These are phyloP conservation scores for Lachnellula cervina DNA, from an alignment of 2,329 filamentous ascomycete genomes.

Conservation along the genomic window DNA sequence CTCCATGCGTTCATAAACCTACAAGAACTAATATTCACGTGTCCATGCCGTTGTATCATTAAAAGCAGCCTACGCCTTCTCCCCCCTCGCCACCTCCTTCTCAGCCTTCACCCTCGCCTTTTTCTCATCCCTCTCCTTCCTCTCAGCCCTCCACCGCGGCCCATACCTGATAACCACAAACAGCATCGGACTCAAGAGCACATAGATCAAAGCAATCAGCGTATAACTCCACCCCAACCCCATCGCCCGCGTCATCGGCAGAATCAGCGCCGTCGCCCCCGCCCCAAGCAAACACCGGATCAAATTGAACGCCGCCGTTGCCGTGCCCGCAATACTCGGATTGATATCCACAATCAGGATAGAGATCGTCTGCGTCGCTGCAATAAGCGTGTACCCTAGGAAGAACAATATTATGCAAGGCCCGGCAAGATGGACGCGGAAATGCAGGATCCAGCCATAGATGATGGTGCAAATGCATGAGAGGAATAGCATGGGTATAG, in stretches of 20 bases:
- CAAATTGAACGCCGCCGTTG: conserved; percentile 53
- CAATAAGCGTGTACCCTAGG: conserved; percentile 46
- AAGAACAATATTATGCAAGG: conserved; percentile 44
- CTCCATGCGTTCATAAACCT: too few relatives aligned
- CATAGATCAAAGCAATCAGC: conserved; percentile 40
- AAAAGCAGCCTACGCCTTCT: not conserved
- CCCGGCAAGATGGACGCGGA: conserved; percentile 39
- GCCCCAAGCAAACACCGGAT: conserved; percentile 52
- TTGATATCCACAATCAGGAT: conserved; percentile 53
- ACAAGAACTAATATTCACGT: too few relatives aligned
- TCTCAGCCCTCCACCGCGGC: conserved; percentile 38
- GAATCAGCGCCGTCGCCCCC: conserved; percentile 45
- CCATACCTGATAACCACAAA: conserved; percentile 40
- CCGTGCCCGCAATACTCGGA: conserved; percentile 46
- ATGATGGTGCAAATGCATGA: conserved; percentile 41
- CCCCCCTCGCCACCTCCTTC: not conserved
- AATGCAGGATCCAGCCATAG: conserved; percentile 51
- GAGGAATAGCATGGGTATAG: conserved; percentile 47
- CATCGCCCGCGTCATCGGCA: conserved; percentile 47
- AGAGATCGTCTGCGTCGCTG: conserved; percentile 47
- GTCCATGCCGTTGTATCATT: not conserved
- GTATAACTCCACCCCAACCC: conserved; percentile 50
- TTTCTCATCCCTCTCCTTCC: conserved; percentile 21
- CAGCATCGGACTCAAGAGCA: conserved; percentile 38
- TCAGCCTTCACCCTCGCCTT: not conserved